A percentile compares a stretch with the other conserved stretches of the same genome.
Conservation (phyloP, 495 filamentous ascomycete genomes). For the Lepidopterella palustris region DNA sequence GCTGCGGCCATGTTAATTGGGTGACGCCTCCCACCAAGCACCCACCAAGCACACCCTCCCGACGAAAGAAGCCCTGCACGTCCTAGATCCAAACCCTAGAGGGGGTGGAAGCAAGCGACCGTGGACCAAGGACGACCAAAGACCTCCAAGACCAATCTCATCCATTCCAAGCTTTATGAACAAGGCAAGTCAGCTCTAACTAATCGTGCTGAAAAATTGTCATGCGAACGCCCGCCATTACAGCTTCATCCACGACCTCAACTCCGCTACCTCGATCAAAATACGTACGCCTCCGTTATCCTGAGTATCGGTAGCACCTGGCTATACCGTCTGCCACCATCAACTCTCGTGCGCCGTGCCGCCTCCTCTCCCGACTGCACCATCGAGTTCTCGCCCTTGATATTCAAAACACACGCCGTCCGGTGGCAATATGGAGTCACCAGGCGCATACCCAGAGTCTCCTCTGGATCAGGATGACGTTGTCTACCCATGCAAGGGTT, state of each 20-base stretch:
- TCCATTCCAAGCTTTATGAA: not conserved
- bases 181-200: not conserved
- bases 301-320: not conserved
- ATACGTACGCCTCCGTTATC: not conserved
- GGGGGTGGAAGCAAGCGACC: not conserved
- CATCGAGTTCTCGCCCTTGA: not conserved
- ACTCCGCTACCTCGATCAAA: not conserved
- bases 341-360: not conserved
- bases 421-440: slow-evolving; percentile 45
- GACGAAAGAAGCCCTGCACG: not conserved
- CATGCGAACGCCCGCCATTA: not conserved
- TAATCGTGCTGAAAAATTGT: not conserved
- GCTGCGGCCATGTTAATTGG: not conserved
- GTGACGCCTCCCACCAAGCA: not conserved
- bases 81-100: not conserved
- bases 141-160: not conserved
- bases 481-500: slow-evolving; percentile 90
- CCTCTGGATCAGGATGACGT: slow-evolving; percentile 84
- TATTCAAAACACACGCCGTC: not conserved
- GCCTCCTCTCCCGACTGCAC: not conserved
- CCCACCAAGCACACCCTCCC: too few species aligned
- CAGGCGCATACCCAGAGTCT: slow-evolving; percentile 66
- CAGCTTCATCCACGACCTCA: not conserved
- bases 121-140: not conserved
- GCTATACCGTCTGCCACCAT: not conserved